Evolutionary conservation across 768 basidiomycete species (phyloP).

Genomic region (Daedaleopsis sinensis): DNA sequence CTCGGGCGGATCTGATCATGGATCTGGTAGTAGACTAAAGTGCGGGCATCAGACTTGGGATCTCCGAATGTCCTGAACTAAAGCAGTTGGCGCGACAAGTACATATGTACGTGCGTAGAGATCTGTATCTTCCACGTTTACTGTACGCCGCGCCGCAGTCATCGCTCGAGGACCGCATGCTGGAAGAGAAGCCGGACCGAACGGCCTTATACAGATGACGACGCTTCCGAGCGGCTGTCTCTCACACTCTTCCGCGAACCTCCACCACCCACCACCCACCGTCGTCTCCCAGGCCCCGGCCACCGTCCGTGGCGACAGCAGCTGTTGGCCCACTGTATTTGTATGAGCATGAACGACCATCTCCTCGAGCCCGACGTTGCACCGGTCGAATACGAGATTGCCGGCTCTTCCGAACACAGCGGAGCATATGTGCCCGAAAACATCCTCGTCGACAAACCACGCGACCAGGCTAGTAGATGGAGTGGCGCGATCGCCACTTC

Average conservation of each 20-base stretch:
- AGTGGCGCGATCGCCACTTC: constrained; percentile 64
- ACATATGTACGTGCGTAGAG: no score
- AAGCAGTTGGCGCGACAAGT: no score
- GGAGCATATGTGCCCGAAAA: constrained; percentile 71
- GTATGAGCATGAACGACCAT: constrained; percentile 1
- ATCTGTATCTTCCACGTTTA: no score
- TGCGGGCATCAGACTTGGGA: no score
- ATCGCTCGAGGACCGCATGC: no score
- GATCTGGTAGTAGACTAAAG: neutral
- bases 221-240: constrained; percentile 13
- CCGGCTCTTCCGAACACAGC: constrained; percentile 69
- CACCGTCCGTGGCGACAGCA: neutral
- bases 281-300: neutral
- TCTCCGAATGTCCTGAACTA: no score
- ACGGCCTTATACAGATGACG: neutral
- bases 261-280: neutral
- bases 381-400: constrained; percentile 54
- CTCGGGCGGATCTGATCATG: neutral
- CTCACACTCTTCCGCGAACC: constrained; percentile 2
- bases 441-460: constrained; percentile 64
- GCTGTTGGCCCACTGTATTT: neutral
- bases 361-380: constrained; percentile 18
- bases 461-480: constrained; percentile 74
- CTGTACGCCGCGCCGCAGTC: no score
- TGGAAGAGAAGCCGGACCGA: neutral